Evolutionary conservation across 257 asterid genomes (phyloP).

Genomic region (Gentiana macrophylla): DNA sequence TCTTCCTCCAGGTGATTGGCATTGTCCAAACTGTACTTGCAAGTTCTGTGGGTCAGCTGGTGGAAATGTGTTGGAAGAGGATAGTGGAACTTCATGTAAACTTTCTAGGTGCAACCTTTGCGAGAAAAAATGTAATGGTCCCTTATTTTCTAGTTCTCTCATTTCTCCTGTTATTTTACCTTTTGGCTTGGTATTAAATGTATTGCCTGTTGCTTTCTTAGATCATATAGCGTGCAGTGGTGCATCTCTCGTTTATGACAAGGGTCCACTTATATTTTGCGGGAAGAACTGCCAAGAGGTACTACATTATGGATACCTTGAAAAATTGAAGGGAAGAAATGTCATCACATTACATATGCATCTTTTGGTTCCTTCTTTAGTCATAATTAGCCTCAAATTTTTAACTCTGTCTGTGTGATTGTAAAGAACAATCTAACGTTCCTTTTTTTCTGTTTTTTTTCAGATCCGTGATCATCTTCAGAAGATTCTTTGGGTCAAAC

Average conservation of each 20-base stretch:
- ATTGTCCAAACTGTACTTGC: conserved; percentile 80
- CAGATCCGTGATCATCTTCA: conserved; percentile 72
- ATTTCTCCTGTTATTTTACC: neutral
- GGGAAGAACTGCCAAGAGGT: conserved; percentile 86
- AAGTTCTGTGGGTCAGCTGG: conserved; percentile 56
- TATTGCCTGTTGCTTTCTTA: conserved; percentile 21
- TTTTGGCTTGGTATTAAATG: conserved; percentile 1
- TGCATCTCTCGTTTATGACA: conserved; percentile 33
- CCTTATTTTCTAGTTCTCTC: conserved; percentile 11
- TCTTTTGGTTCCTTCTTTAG: too few species aligned
- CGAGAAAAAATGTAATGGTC: conserved; percentile 63
- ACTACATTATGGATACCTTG: conserved; percentile 18
- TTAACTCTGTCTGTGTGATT: neutral
- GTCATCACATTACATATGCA: too few species aligned
- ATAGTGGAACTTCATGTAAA: conserved; percentile 23
- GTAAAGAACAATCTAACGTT: neutral
- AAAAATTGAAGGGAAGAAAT: neutral
- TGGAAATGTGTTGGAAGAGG: conserved; percentile 26
- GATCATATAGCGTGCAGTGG: conserved; percentile 67
- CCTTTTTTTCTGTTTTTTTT: conserved; percentile 17
- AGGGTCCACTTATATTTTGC: conserved; percentile 38
- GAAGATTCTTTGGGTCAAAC: conserved; percentile 78
- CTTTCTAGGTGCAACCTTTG: conserved; percentile 57
- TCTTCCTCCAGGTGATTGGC: conserved; percentile 94
- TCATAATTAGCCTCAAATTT: too few species aligned